These are phyloP conservation scores for Plantago major DNA, from an alignment of 257 asterid genomes.

Conservation along the genomic window DNA sequence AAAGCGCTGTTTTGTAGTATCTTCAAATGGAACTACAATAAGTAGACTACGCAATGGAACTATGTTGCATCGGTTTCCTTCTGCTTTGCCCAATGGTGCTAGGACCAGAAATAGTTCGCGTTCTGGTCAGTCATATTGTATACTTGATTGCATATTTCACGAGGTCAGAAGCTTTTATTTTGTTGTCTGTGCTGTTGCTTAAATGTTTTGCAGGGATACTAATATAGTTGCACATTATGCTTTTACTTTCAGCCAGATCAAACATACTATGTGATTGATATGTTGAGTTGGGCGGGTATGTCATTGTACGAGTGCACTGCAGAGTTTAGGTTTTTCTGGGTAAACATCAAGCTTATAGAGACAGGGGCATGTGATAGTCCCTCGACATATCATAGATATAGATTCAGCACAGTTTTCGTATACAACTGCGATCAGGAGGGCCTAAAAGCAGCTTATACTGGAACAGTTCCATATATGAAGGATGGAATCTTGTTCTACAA, in stretches of 20 bases:
- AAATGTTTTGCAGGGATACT: conserved; percentile 2
- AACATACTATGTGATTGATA: conserved; percentile 77
- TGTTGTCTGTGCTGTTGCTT: conserved; percentile 11
- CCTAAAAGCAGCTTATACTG: conserved; percentile 64
- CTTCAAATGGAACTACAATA: conserved; percentile 74
- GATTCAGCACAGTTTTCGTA: conserved; percentile 47
- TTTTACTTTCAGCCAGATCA: conserved; percentile 62
- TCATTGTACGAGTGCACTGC: conserved; percentile 84
- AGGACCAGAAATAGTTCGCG: conserved; percentile 41
- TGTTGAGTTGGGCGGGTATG: conserved; percentile 94
- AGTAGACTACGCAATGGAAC: conserved; percentile 84
- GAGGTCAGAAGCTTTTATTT: conserved; percentile 47
- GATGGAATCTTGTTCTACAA: conserved; percentile 87
- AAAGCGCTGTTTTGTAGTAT: conserved; percentile 85
- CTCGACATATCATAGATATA: conserved; percentile 61
- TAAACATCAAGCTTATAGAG: conserved; percentile 79
- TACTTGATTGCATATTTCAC: conserved; percentile 92
- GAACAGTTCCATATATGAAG: conserved; percentile 59
- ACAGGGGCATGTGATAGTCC: conserved; percentile 70
- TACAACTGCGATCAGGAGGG: conserved; percentile 72
- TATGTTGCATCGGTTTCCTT: conserved; percentile 83
- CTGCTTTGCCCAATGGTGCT: conserved; percentile 85
- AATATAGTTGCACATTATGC: conserved; percentile 15
- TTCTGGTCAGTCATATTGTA: conserved; percentile 77
- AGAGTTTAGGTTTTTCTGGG: conserved; percentile 91